Evolutionary conservation across 257 asterid genomes (phyloP).

Genomic region (Henckelia pumila): DNA sequence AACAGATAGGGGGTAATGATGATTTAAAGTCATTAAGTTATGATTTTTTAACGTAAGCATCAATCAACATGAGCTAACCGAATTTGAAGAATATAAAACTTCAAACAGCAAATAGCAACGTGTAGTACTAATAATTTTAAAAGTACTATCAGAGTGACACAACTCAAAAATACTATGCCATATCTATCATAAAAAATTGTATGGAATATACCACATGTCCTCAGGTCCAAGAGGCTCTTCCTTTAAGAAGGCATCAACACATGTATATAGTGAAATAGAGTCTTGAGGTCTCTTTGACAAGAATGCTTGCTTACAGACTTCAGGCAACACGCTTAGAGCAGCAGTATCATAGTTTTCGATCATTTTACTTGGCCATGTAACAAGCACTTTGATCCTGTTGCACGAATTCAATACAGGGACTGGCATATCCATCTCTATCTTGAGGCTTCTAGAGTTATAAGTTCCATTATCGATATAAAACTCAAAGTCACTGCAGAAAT

Average conservation of each 20-base stretch:
- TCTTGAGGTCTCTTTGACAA: conserved; percentile 38
- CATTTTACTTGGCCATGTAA: conserved; percentile 58
- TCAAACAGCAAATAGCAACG: no score
- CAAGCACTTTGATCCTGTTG: conserved; percentile 33
- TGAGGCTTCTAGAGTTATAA: conserved; percentile 3
- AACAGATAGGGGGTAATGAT: no score
- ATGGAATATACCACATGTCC: conserved; percentile 56
- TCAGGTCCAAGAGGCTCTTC: conserved; percentile 89
- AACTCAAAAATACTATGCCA: background rate
- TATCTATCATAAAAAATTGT: conserved; percentile 6
- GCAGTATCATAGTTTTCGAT: conserved; percentile 41
- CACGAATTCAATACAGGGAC: conserved; percentile 23
- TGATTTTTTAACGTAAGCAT: background rate
- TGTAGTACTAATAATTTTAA: no score
- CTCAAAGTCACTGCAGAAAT: conserved; percentile 32
- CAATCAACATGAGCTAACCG: background rate
- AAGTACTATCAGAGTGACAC: background rate
- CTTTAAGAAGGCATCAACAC: conserved; percentile 65
- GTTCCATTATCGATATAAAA: conserved; percentile 27
- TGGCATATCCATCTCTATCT: conserved; percentile 51
- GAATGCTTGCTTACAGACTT: conserved; percentile 33
- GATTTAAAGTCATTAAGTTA: background rate
- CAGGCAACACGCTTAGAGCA: conserved; percentile 40
- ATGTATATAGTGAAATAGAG: conserved; percentile 46
- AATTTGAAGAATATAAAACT: no score